Conservation (phyloP, 805 yeast species). For the Candida stauntonica region DNA sequence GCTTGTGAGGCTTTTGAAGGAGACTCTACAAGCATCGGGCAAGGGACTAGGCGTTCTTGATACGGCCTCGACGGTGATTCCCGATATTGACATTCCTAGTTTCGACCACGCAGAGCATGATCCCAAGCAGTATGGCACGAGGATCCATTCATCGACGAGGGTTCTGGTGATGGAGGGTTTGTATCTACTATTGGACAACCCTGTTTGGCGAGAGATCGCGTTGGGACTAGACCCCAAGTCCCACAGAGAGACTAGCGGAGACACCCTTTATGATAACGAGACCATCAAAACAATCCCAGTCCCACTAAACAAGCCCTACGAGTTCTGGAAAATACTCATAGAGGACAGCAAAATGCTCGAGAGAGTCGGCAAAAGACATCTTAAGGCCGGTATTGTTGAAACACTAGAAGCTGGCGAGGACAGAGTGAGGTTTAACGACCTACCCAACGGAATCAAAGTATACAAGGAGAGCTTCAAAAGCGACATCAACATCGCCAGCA, state of each 20-base stretch:
- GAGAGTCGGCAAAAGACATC: constrained; percentile 66
- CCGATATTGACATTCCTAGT: constrained; percentile 52
- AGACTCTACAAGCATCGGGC: constrained; percentile 13
- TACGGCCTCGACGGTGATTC: constrained; percentile 21
- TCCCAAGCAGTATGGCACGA: constrained; percentile 54
- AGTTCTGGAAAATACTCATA: constrained; percentile 50
- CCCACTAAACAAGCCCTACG: constrained; percentile 30
- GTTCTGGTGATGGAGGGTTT: constrained; percentile 73
- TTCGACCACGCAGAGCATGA: constrained; percentile 75
- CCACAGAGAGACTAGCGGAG: not conserved
- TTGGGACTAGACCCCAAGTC: constrained; percentile 28
- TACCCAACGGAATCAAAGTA: constrained; percentile 49
- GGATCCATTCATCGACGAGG: constrained; percentile 41
- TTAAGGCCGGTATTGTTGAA: constrained; percentile 48
- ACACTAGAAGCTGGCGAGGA: constrained; percentile 45
- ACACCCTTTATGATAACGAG: no score
- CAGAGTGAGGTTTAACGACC: constrained; percentile 54
- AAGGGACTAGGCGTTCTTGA: constrained; percentile 11
- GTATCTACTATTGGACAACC: constrained; percentile 56
- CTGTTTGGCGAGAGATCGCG: constrained; percentile 54
- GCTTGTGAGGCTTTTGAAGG: constrained; percentile 12
- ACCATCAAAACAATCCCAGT: constrained; percentile 7
- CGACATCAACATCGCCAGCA: constrained; percentile 24
- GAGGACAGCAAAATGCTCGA: constrained; percentile 41
- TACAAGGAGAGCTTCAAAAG: constrained; percentile 24